A percentile compares a stretch with the other conserved stretches of the same genome.
Conservation (phyloP, 176 grass and related monocot genomes). For the Carex kokanica region DNA sequence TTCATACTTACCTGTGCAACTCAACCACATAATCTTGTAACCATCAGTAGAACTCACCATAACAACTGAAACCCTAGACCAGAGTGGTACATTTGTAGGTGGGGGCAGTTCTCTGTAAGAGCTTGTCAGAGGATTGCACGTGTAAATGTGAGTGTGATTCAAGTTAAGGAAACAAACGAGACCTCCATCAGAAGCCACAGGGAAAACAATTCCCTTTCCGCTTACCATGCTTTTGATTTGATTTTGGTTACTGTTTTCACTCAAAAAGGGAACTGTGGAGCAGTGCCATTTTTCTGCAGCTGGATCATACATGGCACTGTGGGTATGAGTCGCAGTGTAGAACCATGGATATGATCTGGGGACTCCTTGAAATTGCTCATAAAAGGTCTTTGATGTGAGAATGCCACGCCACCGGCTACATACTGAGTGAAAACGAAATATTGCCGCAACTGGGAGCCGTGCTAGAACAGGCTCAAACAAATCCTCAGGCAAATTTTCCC, state of each 20-base stretch:
- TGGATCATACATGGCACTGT: conserved; percentile 77
- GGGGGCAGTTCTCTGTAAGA: conserved; percentile 78
- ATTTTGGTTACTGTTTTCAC: conserved; percentile 22
- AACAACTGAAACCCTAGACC: conserved; percentile 87
- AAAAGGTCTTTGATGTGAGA: conserved; percentile 65
- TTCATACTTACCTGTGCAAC: conserved; percentile 61
- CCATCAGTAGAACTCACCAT: conserved; percentile 63
- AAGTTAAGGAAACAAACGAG: conserved; percentile 94
- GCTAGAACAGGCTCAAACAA: conserved; percentile 80
- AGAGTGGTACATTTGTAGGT: conserved; percentile 52
- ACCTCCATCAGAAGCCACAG: conserved; percentile 89
- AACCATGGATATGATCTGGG: conserved; percentile 66
- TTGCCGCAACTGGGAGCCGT: conserved; percentile 71
- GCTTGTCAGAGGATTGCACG: conserved; percentile 77
- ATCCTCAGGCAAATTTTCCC: conserved; percentile 89
- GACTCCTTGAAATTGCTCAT: conserved; percentile 51
- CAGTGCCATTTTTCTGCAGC: conserved; percentile 78
- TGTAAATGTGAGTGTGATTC: conserved; percentile 71
- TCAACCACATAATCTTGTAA: conserved; percentile 92
- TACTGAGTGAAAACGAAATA: conserved; percentile 83
- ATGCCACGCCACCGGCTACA: conserved; percentile 79
- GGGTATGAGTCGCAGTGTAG: conserved; percentile 76
- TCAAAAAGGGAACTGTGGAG: conserved; percentile 49
- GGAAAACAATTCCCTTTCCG: conserved; percentile 55
- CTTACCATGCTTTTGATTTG: background rate